phyloP scores from a whole-genome alignment of 805 yeast species.

The Hemisphaericaspora nanyangensis region DNA sequence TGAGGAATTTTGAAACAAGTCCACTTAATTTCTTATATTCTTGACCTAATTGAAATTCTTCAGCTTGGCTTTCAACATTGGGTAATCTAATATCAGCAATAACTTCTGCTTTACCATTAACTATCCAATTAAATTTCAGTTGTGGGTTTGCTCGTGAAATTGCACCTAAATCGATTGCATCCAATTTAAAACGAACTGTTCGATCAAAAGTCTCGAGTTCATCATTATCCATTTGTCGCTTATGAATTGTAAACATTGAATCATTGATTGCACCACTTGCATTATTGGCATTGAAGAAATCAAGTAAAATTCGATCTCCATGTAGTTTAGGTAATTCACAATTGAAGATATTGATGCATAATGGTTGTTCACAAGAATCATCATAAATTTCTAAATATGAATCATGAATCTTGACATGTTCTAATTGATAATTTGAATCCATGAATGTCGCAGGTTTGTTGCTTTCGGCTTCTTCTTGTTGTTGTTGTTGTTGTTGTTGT shows the following conservation, averaged over 20 bases:
- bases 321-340: slow-evolving; percentile 62
- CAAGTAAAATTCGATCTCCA: slow-evolving; percentile 55
- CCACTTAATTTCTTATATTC: slow-evolving; percentile 20
- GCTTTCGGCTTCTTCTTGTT: neutral
- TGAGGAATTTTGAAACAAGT: slow-evolving; percentile 22
- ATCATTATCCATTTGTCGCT: slow-evolving; percentile 47
- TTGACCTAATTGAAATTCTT: slow-evolving; percentile 10
- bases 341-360: slow-evolving; percentile 57
- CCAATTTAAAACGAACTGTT: slow-evolving; percentile 36
- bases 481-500: neutral
- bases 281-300: slow-evolving; percentile 65
- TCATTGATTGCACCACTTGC: slow-evolving; percentile 74
- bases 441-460: slow-evolving; percentile 11
- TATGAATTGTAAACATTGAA: slow-evolving; percentile 72
- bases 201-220: slow-evolving; percentile 22
- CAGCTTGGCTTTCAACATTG: slow-evolving; percentile 16
- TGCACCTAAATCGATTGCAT: slow-evolving; percentile 37
- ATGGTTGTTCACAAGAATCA: slow-evolving; percentile 20
- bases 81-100: slow-evolving; percentile 74
- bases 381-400: slow-evolving; percentile 42
- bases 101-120: slow-evolving; percentile 66
- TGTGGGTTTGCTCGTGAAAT: slow-evolving; percentile 23
- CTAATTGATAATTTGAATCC: slow-evolving; percentile 31
- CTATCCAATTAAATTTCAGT: slow-evolving; percentile 66
- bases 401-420: slow-evolving; percentile 47